Conservation (phyloP, 306 rosid genomes). For the Erythrophleum fordii region DNA sequence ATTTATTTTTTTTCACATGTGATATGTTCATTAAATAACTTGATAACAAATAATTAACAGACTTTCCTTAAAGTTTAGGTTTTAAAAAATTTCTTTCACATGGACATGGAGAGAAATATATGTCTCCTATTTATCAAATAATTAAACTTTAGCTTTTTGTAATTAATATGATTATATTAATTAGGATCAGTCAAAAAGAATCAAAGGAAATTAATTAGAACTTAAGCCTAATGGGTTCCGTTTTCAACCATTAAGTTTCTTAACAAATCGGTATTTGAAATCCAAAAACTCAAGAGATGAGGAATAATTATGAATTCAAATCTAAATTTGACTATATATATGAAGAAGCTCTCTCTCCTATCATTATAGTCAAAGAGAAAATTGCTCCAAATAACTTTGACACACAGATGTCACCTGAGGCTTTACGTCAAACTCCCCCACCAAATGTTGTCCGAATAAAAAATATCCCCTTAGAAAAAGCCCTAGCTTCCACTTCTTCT, state of each 20-base stretch:
- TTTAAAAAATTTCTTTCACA: no score
- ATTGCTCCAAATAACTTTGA: slow-evolving; percentile 28
- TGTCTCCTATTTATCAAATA: neutral
- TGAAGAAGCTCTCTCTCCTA: neutral
- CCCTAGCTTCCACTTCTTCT: slow-evolving; percentile 2
- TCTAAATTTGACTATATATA: slow-evolving; percentile 8
- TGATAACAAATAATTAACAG: neutral
- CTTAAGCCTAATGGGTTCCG: neutral
- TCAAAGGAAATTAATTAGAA: neutral
- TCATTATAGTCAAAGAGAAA: slow-evolving; percentile 33
- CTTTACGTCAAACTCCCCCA: slow-evolving; percentile 44
- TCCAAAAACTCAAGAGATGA: neutral
- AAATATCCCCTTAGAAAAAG: slow-evolving; percentile 22
- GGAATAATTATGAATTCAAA: slow-evolving; percentile 21
- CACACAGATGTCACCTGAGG: slow-evolving; percentile 42
- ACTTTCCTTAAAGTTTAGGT: neutral
- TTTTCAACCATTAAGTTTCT: slow-evolving; percentile 39
- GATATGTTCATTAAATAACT: neutral
- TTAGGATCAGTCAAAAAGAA: slow-evolving; percentile 5
- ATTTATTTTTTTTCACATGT: neutral
- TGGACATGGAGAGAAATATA: slow-evolving; percentile 7
- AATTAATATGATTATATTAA: neutral
- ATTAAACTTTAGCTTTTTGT: neutral
- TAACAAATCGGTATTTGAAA: slow-evolving; percentile 34
- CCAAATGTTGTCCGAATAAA: slow-evolving; percentile 33